These are phyloP conservation scores for Geranomyces variabilis DNA, from an alignment of 192 early-diverging fungal species.

Conservation along the genomic window DNA sequence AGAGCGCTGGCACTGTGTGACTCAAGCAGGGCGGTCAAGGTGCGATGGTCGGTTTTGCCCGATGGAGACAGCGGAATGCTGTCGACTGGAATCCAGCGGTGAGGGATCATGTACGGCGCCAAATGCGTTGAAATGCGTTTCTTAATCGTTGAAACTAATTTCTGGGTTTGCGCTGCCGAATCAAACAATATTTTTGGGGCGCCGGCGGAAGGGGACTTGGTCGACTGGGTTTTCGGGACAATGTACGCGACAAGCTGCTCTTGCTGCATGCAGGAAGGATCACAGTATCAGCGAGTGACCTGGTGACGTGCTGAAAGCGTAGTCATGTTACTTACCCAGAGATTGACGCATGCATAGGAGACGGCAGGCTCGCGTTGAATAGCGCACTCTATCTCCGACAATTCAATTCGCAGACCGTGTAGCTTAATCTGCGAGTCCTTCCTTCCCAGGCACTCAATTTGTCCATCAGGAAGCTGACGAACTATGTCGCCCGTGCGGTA, in stretches of 20 bases:
- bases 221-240: conserved; percentile 25
- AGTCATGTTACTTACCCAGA: too few relatives aligned
- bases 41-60: conserved; percentile 28
- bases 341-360: too few relatives aligned
- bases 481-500: conserved; percentile 29
- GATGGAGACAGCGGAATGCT: conserved; percentile 36
- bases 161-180: conserved; percentile 7
- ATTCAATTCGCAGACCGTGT: conserved; percentile 39
- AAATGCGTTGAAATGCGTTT: too few relatives aligned
- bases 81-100: conserved; percentile 24
- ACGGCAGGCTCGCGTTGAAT: too few relatives aligned
- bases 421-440: conserved; percentile 45
- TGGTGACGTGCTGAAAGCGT: too few relatives aligned
- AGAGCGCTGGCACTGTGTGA: too few relatives aligned
- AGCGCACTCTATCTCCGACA: conserved; percentile 13
- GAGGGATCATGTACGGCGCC: conserved; percentile 43
- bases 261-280: too few relatives aligned
- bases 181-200: too few relatives aligned
- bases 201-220: too few relatives aligned
- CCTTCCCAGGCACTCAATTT: conserved; percentile 40
- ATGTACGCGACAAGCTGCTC: conserved; percentile 42
- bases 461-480: conserved; percentile 26
- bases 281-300: too few relatives aligned
- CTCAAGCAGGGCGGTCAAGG: too few relatives aligned
- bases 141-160: neutral